Percentiles rank a stretch among this genome's conserved stretches.
Conservation (phyloP, 805 yeast species). For the Monosporozyma yasuniensis region DNA sequence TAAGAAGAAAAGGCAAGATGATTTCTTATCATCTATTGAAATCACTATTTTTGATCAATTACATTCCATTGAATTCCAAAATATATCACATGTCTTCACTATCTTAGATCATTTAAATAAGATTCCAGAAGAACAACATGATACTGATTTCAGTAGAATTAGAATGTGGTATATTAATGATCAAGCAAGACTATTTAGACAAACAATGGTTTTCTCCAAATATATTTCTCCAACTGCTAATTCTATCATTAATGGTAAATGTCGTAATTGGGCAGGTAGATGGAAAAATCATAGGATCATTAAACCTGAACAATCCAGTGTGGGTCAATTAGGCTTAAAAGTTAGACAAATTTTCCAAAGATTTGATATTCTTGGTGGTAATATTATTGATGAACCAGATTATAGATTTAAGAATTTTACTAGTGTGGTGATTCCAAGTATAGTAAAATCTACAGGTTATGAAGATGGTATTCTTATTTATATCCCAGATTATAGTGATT, state of each 20-base stretch:
- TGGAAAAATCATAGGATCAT: conserved; percentile 44
- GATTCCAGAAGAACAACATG: conserved; percentile 70
- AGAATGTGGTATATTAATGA: conserved; percentile 90
- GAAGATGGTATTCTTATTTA: conserved; percentile 72
- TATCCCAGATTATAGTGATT: conserved; percentile 83
- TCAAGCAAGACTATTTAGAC: conserved; percentile 63
- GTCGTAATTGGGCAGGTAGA: conserved; percentile 51
- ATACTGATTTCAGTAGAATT: conserved; percentile 83
- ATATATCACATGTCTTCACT: conserved; percentile 78
- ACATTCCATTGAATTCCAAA: conserved; percentile 82
- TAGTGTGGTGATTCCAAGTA: conserved; percentile 63
- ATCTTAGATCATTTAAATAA: conserved; percentile 61
- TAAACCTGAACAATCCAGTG: conserved; percentile 40
- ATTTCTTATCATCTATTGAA: conserved; percentile 85
- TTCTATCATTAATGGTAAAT: conserved; percentile 43
- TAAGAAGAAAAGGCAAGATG: conserved; percentile 53
- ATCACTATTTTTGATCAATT: conserved; percentile 71
- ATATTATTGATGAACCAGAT: conserved; percentile 64
- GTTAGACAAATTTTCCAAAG: conserved; percentile 65
- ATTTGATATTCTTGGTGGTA: conserved; percentile 41
- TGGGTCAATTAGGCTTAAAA: conserved; percentile 56
- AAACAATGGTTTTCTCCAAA: conserved; percentile 67
- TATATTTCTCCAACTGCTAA: conserved; percentile 76
- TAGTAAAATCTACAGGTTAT: conserved; percentile 47
- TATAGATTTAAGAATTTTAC: conserved; percentile 75